Percentiles rank a stretch among this genome's conserved stretches.
phyloP scores from a whole-genome alignment of 164 flowering plant species.

The Macadamia integrifolia region DNA sequence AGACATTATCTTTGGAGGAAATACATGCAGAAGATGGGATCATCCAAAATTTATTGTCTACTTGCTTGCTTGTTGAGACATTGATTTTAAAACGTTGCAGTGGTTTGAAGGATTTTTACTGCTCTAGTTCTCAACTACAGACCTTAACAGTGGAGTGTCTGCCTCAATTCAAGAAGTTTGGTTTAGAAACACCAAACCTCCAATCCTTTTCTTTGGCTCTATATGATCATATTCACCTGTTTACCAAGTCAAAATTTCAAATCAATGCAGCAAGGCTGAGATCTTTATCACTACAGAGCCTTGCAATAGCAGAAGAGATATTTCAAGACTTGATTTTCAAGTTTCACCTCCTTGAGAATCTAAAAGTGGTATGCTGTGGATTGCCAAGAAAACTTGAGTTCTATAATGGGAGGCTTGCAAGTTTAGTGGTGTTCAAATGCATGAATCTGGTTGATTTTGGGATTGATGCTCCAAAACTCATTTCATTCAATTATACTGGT shows the following conservation, averaged over 20 bases:
- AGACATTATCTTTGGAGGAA: neutral
- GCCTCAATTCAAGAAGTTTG: too few relatives aligned
- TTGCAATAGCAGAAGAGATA: neutral
- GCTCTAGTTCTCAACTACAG: neutral
- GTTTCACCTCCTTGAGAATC: neutral
- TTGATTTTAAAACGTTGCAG: neutral
- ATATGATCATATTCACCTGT: too few relatives aligned
- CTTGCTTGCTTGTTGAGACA: neutral
- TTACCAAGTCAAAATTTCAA: neutral
- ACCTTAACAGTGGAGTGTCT: neutral
- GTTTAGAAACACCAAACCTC: neutral
- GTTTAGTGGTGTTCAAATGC: too few relatives aligned
- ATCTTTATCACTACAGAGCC: neutral
- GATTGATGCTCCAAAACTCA: too few relatives aligned
- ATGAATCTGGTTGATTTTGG: too few relatives aligned
- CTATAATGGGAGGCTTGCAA: neutral
- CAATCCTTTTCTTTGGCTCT: too few relatives aligned
- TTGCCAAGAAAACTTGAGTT: too few relatives aligned
- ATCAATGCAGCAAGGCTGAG: neutral
- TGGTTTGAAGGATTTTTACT: neutral
- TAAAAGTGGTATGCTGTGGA: too few relatives aligned
- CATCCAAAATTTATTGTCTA: neutral
- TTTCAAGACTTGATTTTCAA: neutral
- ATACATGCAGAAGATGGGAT: neutral
- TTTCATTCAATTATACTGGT: too few relatives aligned